Evolutionary conservation across 371 early-diverging fungal species (phyloP).

Genomic region (Umbelopsis sp.): DNA sequence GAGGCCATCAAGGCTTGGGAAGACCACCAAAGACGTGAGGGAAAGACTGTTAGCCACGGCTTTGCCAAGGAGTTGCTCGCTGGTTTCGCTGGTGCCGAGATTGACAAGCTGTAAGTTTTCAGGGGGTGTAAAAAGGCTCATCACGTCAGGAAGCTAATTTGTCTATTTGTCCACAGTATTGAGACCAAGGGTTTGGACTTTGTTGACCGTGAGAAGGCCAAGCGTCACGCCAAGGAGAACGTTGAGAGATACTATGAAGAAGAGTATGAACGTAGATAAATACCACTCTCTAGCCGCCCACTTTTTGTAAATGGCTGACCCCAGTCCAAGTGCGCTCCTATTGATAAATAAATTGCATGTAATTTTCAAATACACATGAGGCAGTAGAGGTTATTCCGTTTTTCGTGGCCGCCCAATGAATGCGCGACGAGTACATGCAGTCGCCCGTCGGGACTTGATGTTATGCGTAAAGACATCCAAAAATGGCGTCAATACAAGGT

Average conservation of each 20-base stretch:
- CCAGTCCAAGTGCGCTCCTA: background rate
- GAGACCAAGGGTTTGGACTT: conserved; percentile 58
- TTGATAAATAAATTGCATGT: background rate
- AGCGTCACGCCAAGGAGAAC: conserved; percentile 44
- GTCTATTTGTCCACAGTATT: conserved; percentile 3
- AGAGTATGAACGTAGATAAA: conserved; percentile 17
- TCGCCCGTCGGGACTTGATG: background rate
- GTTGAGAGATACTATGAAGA: conserved; percentile 36
- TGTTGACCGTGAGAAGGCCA: conserved; percentile 49
- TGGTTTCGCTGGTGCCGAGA: conserved; percentile 52
- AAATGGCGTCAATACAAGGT: conserved; percentile 5
- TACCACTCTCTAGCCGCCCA: background rate
- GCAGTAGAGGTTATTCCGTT: background rate
- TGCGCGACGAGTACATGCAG: background rate
- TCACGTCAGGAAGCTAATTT: no score
- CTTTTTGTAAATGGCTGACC: background rate
- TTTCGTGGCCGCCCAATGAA: background rate
- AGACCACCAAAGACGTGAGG: conserved; percentile 37
- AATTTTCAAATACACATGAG: background rate
- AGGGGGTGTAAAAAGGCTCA: no score
- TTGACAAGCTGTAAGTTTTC: conserved; percentile 45
- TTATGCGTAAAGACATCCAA: background rate
- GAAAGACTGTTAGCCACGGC: conserved; percentile 47
- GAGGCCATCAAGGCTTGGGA: conserved; percentile 54
- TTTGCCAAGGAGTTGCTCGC: conserved; percentile 57